Percentiles rank a stretch among this genome's conserved stretches.
Evolutionary conservation across 345 rosid genomes (phyloP).

Genomic region (Laguncularia racemosa): DNA sequence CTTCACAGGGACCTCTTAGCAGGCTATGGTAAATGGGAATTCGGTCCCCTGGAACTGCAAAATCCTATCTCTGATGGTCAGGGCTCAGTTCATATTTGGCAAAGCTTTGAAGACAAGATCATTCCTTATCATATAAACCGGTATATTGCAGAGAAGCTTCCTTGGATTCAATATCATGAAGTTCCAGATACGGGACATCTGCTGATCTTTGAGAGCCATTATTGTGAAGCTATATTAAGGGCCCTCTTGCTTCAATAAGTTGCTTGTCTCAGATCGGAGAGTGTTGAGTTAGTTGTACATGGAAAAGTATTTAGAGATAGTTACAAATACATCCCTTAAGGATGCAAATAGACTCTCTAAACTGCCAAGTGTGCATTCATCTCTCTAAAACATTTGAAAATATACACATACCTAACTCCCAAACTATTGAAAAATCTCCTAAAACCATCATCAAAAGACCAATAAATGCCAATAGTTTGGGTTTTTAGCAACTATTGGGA

Average conservation of each 20-base stretch:
- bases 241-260: slow-evolving; percentile 31
- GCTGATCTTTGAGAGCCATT: slow-evolving; percentile 30
- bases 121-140: slow-evolving; percentile 40
- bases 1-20: slow-evolving; percentile 54
- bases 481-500: no score
- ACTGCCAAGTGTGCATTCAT: no score
- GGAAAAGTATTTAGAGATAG: no score
- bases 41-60: slow-evolving; percentile 50
- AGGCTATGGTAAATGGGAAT: slow-evolving; percentile 69
- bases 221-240: slow-evolving; percentile 44
- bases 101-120: slow-evolving; percentile 56
- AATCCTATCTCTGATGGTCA: slow-evolving; percentile 52
- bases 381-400: no score
- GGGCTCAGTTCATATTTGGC: slow-evolving; percentile 75
- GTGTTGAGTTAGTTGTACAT: no score
- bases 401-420: no score
- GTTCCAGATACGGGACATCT: slow-evolving; percentile 58
- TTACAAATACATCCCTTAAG: no score
- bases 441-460: no score
- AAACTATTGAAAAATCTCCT: no score
- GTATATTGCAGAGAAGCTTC: slow-evolving; percentile 45
- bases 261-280: neutral
- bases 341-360: no score
- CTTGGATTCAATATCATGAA: slow-evolving; percentile 75
- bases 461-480: no score